phyloP scores from a whole-genome alignment of 2,329 filamentous ascomycete species.

The Phialocephala subalpina region DNA sequence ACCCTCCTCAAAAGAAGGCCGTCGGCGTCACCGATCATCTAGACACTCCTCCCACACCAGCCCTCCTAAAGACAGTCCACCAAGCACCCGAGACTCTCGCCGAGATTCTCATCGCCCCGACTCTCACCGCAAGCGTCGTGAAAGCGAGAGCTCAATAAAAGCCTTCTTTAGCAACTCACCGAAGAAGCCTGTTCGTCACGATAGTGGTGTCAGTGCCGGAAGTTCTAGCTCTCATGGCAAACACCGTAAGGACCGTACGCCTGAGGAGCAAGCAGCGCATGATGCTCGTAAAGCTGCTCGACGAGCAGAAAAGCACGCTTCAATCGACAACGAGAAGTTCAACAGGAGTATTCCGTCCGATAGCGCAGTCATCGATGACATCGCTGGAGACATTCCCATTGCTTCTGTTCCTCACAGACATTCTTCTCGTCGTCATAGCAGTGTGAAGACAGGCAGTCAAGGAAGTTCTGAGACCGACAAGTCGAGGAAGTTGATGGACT shows the following conservation, averaged over 20 bases:
- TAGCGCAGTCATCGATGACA: constrained; percentile 27
- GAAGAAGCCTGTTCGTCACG: constrained; percentile 37
- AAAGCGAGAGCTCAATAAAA: constrained; percentile 36
- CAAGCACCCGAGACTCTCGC: constrained; percentile 24
- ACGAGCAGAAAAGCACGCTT: constrained; percentile 12
- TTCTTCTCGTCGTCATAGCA: constrained; percentile 31
- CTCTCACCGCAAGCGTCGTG: constrained; percentile 34
- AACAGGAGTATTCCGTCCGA: constrained; percentile 17
- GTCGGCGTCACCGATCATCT: constrained; percentile 34
- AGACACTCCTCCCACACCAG: constrained; percentile 31
- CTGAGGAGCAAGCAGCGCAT: constrained; percentile 43
- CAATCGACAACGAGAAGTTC: constrained; percentile 7
- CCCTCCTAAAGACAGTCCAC: constrained; percentile 7
- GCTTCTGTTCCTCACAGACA: constrained; percentile 29
- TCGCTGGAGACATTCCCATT: constrained; percentile 15
- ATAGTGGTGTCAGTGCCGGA: constrained; percentile 41
- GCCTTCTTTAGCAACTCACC: constrained; percentile 29
- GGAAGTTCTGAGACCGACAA: constrained; percentile 30
- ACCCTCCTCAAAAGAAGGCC: constrained; percentile 30
- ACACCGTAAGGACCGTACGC: constrained; percentile 35
- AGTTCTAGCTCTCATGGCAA: constrained; percentile 35
- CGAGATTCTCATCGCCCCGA: constrained; percentile 31
- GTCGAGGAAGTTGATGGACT: constrained; percentile 31
- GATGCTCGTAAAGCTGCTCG: constrained; percentile 39
- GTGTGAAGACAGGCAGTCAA: constrained; percentile 17